Conservation (phyloP, 2,329 filamentous ascomycete genomes). For the Dothidotthia symphoricarpi region DNA sequence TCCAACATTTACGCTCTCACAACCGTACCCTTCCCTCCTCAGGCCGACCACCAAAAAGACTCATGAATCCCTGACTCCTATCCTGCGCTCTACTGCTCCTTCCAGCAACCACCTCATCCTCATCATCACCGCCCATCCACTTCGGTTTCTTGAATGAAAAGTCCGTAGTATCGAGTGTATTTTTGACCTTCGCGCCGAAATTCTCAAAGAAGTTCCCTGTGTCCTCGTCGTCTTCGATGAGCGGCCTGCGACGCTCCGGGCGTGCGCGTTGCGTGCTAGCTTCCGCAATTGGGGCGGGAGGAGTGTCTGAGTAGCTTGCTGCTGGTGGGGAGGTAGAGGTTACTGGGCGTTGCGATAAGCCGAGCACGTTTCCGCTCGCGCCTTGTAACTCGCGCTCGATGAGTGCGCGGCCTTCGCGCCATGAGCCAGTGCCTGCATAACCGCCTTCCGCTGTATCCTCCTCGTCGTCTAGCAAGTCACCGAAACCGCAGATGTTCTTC, state of each 20-base stretch:
- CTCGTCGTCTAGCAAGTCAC: conserved; percentile 74
- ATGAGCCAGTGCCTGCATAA: conserved; percentile 74
- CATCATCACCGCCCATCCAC: conserved; percentile 68
- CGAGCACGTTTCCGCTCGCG: conserved; percentile 40
- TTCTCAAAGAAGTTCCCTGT: conserved; percentile 82
- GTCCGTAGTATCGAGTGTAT: conserved; percentile 78
- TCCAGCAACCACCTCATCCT: conserved; percentile 12
- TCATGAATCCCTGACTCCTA: conserved; percentile 21
- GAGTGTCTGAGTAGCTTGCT: conserved; percentile 28
- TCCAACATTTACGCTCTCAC: conserved; percentile 6
- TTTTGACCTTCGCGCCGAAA: conserved; percentile 81
- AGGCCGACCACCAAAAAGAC: conserved; percentile 34
- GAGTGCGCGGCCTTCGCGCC: conserved; percentile 87
- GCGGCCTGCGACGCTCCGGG: conserved; percentile 21
- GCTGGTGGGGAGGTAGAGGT: conserved; percentile 10
- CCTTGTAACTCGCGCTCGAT: conserved; percentile 74
- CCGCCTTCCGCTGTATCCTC: conserved; percentile 63
- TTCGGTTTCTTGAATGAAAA: conserved; percentile 61
- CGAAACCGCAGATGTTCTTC: conserved; percentile 74
- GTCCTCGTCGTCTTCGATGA: conserved; percentile 58
- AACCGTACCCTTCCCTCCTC: conserved; percentile 38
- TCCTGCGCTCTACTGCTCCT: conserved; percentile 11
- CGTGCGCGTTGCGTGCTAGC: conserved; percentile 11
- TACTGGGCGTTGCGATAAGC: conserved; percentile 22
- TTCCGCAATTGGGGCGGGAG: conserved; percentile 10